phyloP scores from a whole-genome alignment of 1,139 yeast genomes.

The Suhomyces coccinellae region DNA sequence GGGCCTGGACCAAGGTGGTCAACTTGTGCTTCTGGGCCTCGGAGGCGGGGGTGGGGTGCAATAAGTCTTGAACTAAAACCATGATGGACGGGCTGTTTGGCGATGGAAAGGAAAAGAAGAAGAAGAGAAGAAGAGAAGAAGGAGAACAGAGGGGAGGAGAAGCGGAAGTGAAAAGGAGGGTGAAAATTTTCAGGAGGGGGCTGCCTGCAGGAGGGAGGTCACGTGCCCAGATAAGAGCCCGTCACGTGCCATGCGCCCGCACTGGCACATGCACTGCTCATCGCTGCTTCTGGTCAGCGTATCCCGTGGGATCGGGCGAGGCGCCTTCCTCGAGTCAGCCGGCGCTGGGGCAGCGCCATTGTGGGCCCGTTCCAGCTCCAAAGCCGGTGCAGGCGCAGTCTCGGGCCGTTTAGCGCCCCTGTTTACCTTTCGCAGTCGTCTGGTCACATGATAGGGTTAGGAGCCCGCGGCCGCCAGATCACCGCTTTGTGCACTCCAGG shows the following conservation, averaged over 20 bases:
- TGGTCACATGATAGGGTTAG: not conserved
- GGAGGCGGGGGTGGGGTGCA: constrained; percentile 94
- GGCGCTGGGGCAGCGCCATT: too few species aligned
- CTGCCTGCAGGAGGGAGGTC: too few species aligned
- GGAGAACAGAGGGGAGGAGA: constrained; percentile 1
- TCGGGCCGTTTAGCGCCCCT: too few species aligned
- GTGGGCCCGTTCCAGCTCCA: too few species aligned
- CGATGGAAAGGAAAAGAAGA: not conserved
- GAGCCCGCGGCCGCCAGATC: constrained; percentile 1
- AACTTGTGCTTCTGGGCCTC: constrained; percentile 97
- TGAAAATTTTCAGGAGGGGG: constrained; percentile 11
- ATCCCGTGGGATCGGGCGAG: too few species aligned
- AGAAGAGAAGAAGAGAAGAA: not conserved
- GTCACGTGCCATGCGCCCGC: constrained; percentile 1
- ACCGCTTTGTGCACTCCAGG: not conserved
- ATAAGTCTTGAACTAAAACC: constrained; percentile 32
- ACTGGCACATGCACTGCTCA: not conserved
- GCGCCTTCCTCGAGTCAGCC: too few species aligned
- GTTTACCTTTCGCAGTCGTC: too few species aligned
- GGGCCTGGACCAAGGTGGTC: constrained; percentile 94
- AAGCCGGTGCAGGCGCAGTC: too few species aligned
- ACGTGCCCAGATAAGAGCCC: not conserved
- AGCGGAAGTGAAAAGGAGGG: not conserved
- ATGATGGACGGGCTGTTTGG: constrained; percentile 6
- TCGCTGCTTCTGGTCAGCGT: too few species aligned